Conservation (phyloP, 495 filamentous ascomycete genomes). For the Penicillium salamii region DNA sequence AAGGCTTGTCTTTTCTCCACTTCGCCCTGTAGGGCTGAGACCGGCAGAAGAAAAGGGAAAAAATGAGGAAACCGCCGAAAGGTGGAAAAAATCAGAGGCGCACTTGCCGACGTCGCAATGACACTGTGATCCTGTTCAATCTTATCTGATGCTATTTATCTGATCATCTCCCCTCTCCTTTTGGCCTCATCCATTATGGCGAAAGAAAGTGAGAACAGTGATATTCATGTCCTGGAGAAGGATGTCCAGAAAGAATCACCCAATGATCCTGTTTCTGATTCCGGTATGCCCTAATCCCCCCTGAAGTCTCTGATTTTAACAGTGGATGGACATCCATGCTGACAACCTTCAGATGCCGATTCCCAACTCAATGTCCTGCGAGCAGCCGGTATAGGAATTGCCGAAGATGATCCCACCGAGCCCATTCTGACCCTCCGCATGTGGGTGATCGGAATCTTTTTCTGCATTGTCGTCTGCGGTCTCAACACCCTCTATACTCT, state of each 20-base stretch:
- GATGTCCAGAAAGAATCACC: constrained; percentile 1
- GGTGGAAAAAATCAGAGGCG: too few species aligned
- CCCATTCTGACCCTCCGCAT: constrained; percentile 61
- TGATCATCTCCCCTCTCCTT: constrained; percentile 5
- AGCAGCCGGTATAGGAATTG: constrained; percentile 24
- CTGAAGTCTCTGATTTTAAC: too few species aligned
- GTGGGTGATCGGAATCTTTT: constrained; percentile 59
- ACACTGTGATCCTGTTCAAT: not conserved
- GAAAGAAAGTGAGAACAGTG: not conserved
- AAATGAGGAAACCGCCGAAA: too few species aligned
- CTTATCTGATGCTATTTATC: constrained; percentile 23
- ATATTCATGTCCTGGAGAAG: constrained; percentile 1
- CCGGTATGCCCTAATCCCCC: not conserved
- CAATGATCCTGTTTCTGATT: not conserved
- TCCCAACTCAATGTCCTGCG: constrained; percentile 21
- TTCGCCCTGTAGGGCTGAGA: constrained; percentile 13
- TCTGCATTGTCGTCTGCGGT: constrained; percentile 57
- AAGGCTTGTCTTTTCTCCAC: constrained; percentile 5
- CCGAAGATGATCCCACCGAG: constrained; percentile 22
- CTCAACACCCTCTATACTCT: constrained; percentile 67
- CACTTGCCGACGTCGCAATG: too few species aligned
- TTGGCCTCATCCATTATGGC: not conserved
- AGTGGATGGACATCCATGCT: too few species aligned
- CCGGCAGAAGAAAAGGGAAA: too few species aligned
- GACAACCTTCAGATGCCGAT: constrained; percentile 10